phyloP scores from a whole-genome alignment of 2,329 filamentous ascomycete species.

The Paraconiothyrium sp. region DNA sequence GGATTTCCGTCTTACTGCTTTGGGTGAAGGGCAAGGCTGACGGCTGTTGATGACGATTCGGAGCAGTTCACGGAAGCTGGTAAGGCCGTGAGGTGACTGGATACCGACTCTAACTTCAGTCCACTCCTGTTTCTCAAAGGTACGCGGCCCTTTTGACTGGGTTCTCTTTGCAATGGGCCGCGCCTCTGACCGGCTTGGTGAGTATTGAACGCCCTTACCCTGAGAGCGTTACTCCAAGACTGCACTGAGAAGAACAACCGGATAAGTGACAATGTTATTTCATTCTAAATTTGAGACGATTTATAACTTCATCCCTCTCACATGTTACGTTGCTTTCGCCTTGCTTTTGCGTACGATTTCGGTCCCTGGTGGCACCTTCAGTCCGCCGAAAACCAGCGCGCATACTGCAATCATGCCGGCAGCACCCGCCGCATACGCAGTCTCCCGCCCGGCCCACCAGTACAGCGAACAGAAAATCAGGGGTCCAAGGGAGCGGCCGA shows the following conservation, averaged over 20 bases:
- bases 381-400: constrained; percentile 72
- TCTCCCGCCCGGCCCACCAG: constrained; percentile 95
- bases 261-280: too few species aligned
- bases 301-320: not conserved
- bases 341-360: constrained; percentile 40
- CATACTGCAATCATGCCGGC: constrained; percentile 80
- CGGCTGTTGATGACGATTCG: not conserved
- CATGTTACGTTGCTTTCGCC: constrained; percentile 8
- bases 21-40: not conserved
- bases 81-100: too few species aligned
- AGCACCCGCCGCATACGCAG: constrained; percentile 83
- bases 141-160: too few species aligned
- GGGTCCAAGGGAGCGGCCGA: constrained; percentile 86
- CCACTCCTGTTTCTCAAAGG: too few species aligned
- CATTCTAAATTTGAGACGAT: too few species aligned
- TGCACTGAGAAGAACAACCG: too few species aligned
- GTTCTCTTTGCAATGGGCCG: too few species aligned
- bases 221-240: too few species aligned
- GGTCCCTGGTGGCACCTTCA: constrained; percentile 70
- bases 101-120: too few species aligned
- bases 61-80: too few species aligned
- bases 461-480: constrained; percentile 93
- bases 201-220: too few species aligned
- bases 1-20: not conserved
- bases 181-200: too few species aligned